phyloP scores from a whole-genome alignment of 2,329 filamentous ascomycete genomes.

The Penicillium sp. region DNA sequence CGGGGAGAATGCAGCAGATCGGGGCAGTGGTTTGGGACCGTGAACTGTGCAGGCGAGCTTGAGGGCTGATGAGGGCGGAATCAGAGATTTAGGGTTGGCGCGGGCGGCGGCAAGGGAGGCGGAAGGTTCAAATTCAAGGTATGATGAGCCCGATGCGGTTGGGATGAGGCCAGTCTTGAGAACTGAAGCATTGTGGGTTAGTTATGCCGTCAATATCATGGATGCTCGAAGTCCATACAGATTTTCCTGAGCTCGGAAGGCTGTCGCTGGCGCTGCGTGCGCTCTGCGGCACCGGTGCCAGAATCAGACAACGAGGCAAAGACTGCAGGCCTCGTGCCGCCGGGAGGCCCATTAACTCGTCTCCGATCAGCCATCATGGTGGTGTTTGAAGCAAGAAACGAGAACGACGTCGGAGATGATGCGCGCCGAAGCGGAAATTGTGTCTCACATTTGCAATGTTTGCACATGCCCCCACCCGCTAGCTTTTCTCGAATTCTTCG shows the following conservation, averaged over 20 bases:
- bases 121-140: constrained; percentile 52
- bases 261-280: constrained; percentile 54
- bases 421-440: constrained; percentile 36
- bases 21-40: constrained; percentile 84
- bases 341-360: constrained; percentile 82
- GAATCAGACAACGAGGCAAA: constrained; percentile 54
- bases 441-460: constrained; percentile 40
- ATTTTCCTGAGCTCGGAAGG: constrained; percentile 77
- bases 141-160: constrained; percentile 90
- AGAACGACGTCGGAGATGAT: constrained; percentile 1
- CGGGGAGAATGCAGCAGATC: constrained; percentile 86
- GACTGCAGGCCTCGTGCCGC: constrained; percentile 71
- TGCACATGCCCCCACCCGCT: constrained; percentile 26
- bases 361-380: constrained; percentile 73
- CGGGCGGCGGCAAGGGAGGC: constrained; percentile 44
- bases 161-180: constrained; percentile 89
- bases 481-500: constrained; percentile 21
- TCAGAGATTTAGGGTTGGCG: constrained; percentile 48
- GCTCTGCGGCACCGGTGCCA: constrained; percentile 51
- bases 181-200: constrained; percentile 53
- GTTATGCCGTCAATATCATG: neutral
- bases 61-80: constrained; percentile 62
- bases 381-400: constrained; percentile 14
- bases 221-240: constrained; percentile 58
- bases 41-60: constrained; percentile 94